Evolutionary conservation across 805 yeast species (phyloP), one percentile per base, ranked within the genome.

Genomic region (Lipomyces orientalis): DNA sequence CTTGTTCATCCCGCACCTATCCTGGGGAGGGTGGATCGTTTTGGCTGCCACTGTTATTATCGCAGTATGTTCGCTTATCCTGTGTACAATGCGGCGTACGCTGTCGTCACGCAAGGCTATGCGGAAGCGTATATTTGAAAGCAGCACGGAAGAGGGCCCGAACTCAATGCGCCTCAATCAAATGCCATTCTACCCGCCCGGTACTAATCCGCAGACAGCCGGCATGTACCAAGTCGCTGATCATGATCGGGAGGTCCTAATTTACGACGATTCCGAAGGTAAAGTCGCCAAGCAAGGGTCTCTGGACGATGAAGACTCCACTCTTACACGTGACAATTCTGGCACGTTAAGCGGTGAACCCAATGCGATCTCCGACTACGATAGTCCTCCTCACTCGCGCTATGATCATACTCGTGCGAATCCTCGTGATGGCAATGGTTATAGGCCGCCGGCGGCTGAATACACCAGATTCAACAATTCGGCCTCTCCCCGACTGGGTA

Each of bases 1-100:
- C 54, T 77, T 94, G 61, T 94, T 94, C 74, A 84, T 88, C 1
- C 90, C 93, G 1, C 87, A 87, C 75, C 79, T 94, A 64, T 84
- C 86, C 63, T 93, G 92, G 88, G 85, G 89, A 57, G 97, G 97
- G 33, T 94, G 98, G 98, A 80, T 90, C 61, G 84, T 90, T 67
- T 79, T 93, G 33, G 87, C 86, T 0, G 85, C 94, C 0, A 86
- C 95, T 0, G 84, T 89, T 1, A 76, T 88, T 39, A 81, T 88
- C 58, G 89, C 94, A 0, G 70, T 88, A 1, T 82, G 86, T 35
- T 87, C 91, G 0, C 84, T 92, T 1, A 76, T 88, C 70, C 78
- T 90, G 22, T 91, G 97, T 76, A 83, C 90, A 62, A 83, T 89
- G 81, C 86, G 93, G 74, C 81, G 97, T 72, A 84, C 90, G 0